Conservation (phyloP, 2,329 filamentous ascomycete genomes). For the Aspergillus arachidicola region DNA sequence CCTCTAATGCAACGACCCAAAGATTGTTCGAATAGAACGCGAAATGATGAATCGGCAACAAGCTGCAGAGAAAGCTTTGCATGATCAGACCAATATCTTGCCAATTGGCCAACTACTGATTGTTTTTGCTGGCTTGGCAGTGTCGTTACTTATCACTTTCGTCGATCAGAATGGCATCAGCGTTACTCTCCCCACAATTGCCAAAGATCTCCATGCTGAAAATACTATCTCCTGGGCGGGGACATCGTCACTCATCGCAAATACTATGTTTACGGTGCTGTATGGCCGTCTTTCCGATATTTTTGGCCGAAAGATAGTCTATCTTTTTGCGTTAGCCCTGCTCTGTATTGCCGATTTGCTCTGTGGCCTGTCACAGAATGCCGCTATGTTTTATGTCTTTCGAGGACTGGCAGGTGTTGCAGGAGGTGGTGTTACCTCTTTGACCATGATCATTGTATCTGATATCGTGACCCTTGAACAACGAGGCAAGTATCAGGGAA, state of each 20-base stretch:
- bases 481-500: constrained; percentile 58
- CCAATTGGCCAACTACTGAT: constrained; percentile 49
- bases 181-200: constrained; percentile 56
- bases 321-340: constrained; percentile 55
- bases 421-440: constrained; percentile 61
- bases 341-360: constrained; percentile 61
- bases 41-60: constrained; percentile 35
- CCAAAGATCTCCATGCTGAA: constrained; percentile 48
- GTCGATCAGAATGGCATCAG: constrained; percentile 62
- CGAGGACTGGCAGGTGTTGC: constrained; percentile 64
- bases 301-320: constrained; percentile 62
- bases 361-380: constrained; percentile 59
- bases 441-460: constrained; percentile 64
- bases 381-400: constrained; percentile 63
- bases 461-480: constrained; percentile 63
- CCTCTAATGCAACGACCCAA: constrained; percentile 6
- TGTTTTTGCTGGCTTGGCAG: constrained; percentile 56
- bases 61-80: constrained; percentile 49
- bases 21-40: not conserved
- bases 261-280: constrained; percentile 66
- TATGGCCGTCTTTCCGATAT: constrained; percentile 66
- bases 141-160: constrained; percentile 58
- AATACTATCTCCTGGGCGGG: constrained; percentile 68
- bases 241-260: constrained; percentile 69
- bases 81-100: constrained; percentile 62